Base-by-base conservation (phyloP, 352 stramenopile genomes). In the Albugo candida region DNA sequence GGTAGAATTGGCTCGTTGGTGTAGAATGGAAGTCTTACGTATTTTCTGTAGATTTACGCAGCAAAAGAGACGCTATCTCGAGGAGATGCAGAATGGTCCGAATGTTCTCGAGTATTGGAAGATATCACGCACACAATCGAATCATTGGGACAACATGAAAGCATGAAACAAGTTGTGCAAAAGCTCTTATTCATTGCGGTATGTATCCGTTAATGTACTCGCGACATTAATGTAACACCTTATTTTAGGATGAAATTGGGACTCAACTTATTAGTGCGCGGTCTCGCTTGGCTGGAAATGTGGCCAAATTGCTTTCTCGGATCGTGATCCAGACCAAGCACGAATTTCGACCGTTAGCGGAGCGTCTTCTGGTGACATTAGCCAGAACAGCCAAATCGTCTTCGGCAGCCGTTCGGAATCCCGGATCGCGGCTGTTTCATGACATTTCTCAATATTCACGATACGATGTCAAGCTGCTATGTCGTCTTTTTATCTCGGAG, bases 391-490 rank as follows among this genome's bases (percentile, higher is more conserved):
- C 67, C 45, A 83, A 78, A 52, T 65, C 39, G 21, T 63, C 70
- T 17, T 77, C 60, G n/a, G 49, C 41, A 0, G 74, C 74, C 2
- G 65, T 81, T 17, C 61, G 74, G 18, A 55, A 65, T 2, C 74
- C 70, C 37, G 69, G 65, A 2, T 53, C 64, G 5, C 60, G 61
- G 36, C 55, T 86, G 3, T 63, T 86, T 40, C 49, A 41, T 43
- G 60, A 65, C 31, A 49, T 83, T n/a, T 71, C 70, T 11, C 54
- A 83, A 53, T 48, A 67, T 17, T 59, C 70, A 34, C 64, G 69
- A 16, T 86, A 79, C 48, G 74, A 86, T 46, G 34, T 86, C 31
- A 45, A 64, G 37, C 37, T 68, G 1, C 37, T 83, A 39, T 59
- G 51, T 27, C 38, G 38, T 24, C 38, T 43, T 3, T 68, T 59